Evolutionary conservation across 164 flowering plant genomes (phyloP), one percentile per base, ranked within the genome.

Genomic region (Buxus sempervirens): DNA sequence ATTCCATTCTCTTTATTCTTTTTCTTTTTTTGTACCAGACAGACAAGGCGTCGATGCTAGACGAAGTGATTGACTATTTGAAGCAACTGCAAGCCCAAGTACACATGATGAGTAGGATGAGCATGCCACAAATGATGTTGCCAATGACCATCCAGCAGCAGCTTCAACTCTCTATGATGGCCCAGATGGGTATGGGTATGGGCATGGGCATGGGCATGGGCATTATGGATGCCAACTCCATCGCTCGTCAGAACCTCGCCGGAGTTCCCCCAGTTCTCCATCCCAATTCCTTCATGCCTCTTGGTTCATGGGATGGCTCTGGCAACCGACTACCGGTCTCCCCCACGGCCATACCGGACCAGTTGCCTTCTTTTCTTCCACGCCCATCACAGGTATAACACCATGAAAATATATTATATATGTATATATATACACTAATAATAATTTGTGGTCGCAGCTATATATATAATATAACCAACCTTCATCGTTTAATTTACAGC

Each of bases 41-140:
- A 0, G 97, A 93, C 55, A 93, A 90, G 71, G 96, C 96, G 0
- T 93, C 98, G 27, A 87, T 93, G 92, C 79, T 93, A 18, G 96
- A 90, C 58, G 98, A 93, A 74, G 97, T 87, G 73, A 90, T 93
- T 22, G 98, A 93, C 10, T 88, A 90, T 72, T 64, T 93, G 65
- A 93, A 89, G 76, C 92, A 88, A 71, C 75, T 93, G 18, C 96
- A 93, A 78, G 91, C 91, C 13, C 96, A 88, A 77, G 78, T 90
- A 16, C 77, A 79, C 1, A 75, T 88, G 86, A 80, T 88, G 83
- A 80, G 77, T 45, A 82, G 85, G 64, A 82, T 88, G 86, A 84
- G 64, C 80, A 78, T 84, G 80, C 71, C 84, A 41, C 78, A 83
- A 16, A 84, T 90, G 90, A 88, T 90, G 89, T 48, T 88, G 80